Conservation (phyloP, 2,329 filamentous ascomycete species). For the Coniochaeta pulveracea region DNA sequence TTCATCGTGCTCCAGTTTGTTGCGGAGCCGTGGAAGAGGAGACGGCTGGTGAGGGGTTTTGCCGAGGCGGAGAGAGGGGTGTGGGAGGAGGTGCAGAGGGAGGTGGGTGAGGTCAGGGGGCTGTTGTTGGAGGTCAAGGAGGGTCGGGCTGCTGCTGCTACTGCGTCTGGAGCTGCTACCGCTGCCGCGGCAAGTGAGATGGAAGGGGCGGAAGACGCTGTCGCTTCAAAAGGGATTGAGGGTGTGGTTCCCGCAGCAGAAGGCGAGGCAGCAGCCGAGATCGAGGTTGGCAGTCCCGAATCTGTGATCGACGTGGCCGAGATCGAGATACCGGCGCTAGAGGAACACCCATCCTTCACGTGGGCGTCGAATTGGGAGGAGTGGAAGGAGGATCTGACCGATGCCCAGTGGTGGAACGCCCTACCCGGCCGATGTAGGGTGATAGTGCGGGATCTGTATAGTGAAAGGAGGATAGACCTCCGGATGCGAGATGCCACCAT, state of each 20-base stretch:
- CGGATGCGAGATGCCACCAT: constrained; percentile 60
- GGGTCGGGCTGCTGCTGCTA: constrained; percentile 8
- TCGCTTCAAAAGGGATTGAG: too few species aligned
- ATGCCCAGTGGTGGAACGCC: too few species aligned
- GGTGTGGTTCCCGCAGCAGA: constrained; percentile 1
- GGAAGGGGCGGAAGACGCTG: background rate
- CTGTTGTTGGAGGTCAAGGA: constrained; percentile 28
- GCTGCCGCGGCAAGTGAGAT: constrained; percentile 2
- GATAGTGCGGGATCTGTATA: constrained; percentile 47
- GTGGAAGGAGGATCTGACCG: constrained; percentile 31
- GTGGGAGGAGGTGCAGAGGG: constrained; percentile 34
- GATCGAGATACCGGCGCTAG: background rate
- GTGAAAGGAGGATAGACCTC: constrained; percentile 50
- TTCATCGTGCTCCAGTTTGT: constrained; percentile 80
- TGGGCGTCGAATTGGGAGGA: background rate
- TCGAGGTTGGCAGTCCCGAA: constrained; percentile 13
- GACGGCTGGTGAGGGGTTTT: constrained; percentile 69
- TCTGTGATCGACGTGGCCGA: background rate
- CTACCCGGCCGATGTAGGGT: constrained; percentile 34
- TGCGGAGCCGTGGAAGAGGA: constrained; percentile 84
- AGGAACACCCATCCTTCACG: too few species aligned
- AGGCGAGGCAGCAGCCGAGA: constrained; percentile 2
- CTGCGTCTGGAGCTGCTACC: constrained; percentile 6
- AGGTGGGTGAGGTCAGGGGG: constrained; percentile 24
- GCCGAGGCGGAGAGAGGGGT: constrained; percentile 62